Percentiles rank a stretch among this genome's conserved stretches.
Evolutionary conservation across 2,329 filamentous ascomycete species (phyloP).

Genomic region (Fusarium luffae): DNA sequence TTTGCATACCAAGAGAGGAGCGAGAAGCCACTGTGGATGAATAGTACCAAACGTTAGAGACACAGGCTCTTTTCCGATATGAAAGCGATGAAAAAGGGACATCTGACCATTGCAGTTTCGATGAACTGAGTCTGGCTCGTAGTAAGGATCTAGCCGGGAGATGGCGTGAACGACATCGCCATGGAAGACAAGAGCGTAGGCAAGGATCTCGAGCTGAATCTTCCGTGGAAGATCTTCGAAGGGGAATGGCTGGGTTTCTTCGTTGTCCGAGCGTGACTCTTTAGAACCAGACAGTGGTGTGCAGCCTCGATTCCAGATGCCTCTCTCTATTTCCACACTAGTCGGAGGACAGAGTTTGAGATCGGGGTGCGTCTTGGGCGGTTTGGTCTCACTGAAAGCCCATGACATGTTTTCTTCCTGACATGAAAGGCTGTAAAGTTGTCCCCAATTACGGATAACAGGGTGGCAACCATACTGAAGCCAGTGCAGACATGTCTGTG

Average conservation of each 20-base stretch:
- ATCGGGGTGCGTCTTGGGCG: slow-evolving; percentile 31
- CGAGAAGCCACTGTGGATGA: slow-evolving; percentile 52
- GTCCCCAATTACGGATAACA: not conserved
- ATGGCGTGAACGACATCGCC: slow-evolving; percentile 55
- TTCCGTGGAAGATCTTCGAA: slow-evolving; percentile 30
- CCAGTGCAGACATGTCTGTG: not conserved
- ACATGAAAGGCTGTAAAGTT: slow-evolving; percentile 30
- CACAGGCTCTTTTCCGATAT: slow-evolving; percentile 48
- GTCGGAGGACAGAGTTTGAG: slow-evolving; percentile 17
- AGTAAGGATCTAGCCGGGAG: slow-evolving; percentile 56
- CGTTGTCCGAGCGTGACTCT: no score
- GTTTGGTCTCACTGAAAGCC: no score
- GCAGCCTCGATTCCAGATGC: not conserved
- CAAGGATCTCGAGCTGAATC: slow-evolving; percentile 49
- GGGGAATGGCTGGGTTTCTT: slow-evolving; percentile 38
- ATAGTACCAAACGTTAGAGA: slow-evolving; percentile 48
- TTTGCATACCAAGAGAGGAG: slow-evolving; percentile 54
- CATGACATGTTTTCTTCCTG: slow-evolving; percentile 39
- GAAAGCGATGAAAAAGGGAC: slow-evolving; percentile 48
- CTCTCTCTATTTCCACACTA: not conserved
- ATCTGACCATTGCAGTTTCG: not conserved
- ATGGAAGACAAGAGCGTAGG: slow-evolving; percentile 50
- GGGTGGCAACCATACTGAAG: not conserved
- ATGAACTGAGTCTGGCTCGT: slow-evolving; percentile 37
- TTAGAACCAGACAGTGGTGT: not conserved